A percentile compares a stretch with the other conserved stretches of the same genome.
Evolutionary conservation across 2,329 filamentous ascomycete species (phyloP).

Genomic region (Fulvia fulva): DNA sequence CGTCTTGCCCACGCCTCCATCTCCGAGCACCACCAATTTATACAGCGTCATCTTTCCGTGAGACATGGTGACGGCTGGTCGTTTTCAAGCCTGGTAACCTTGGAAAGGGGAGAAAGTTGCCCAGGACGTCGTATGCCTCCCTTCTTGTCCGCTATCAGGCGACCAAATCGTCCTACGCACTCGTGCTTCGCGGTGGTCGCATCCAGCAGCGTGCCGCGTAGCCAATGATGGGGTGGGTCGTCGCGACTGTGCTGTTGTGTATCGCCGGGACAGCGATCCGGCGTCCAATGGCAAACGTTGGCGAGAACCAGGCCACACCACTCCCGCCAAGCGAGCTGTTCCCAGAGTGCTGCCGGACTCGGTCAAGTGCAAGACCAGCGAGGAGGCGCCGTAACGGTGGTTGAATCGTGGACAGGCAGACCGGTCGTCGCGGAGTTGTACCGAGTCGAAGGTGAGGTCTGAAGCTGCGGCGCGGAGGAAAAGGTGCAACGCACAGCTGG

Average conservation of each 20-base stretch:
- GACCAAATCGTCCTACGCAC: constrained; percentile 13
- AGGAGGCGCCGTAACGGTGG: constrained; percentile 18
- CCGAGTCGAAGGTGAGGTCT: constrained; percentile 8
- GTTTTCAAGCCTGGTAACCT: constrained; percentile 1
- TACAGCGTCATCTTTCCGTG: constrained; percentile 52
- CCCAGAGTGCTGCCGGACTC: background rate
- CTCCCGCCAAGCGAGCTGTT: background rate
- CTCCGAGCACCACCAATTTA: constrained; percentile 94
- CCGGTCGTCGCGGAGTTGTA: constrained; percentile 19
- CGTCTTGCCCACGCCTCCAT: constrained; percentile 97
- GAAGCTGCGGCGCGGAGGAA: constrained; percentile 1
- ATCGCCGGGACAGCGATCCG: constrained; percentile 10
- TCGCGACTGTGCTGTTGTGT: constrained; percentile 10
- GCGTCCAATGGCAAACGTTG: constrained; percentile 12
- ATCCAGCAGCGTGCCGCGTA: constrained; percentile 8
- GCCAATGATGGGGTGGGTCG: constrained; percentile 12
- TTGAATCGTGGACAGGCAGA: constrained; percentile 18
- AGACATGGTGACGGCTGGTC: constrained; percentile 26
- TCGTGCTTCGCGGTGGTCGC: constrained; percentile 3
- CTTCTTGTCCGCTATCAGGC: constrained; percentile 5
- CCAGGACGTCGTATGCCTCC: background rate
- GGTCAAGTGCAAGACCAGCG: constrained; percentile 6
- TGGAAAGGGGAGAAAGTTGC: background rate
- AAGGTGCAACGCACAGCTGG: background rate
- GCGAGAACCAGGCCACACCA: constrained; percentile 6